Evolutionary conservation across 2,329 filamentous ascomycete genomes (phyloP), one percentile per base, ranked within the genome.

Genomic region (Fusarium paranaense): DNA sequence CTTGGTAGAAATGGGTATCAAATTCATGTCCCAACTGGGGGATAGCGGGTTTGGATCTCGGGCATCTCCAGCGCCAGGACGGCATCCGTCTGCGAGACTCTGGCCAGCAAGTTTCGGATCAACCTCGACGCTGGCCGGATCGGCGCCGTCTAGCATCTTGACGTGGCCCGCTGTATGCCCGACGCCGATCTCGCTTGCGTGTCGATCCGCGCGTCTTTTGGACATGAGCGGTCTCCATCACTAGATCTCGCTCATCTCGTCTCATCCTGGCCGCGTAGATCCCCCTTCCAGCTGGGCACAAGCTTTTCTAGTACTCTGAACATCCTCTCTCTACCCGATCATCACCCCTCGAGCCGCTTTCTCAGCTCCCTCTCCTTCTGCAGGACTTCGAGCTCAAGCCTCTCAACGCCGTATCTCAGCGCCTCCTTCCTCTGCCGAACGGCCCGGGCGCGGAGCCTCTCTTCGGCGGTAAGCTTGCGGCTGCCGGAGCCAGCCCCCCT

Each of bases 391-490:
- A 98, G 81, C 85, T 97, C 94, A 74, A 98, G 83, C 70, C 95
- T 89, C 80, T 97, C 94, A 20, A 98, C 94, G 32, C 94, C 93
- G 85, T 97, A 98, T 81, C 94, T 92, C 76, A 98, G 84, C 59
- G 94, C 90, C 82, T 97, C 95, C 83, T 94, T 96, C 83, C 95
- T 93, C 86, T 95, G 94, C 67, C 90, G 87, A 66, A 97, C 83
- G 72, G 93, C 92, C 77, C 87, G 85, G 3, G 87, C 88, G 22
- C 87, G 82, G 58, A 90, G 79, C 76, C 85, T 86, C 52, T 87
- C 86, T 74, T 87, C 86, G 2, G 83, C 83, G 35, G 90, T 91
- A 70, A 94, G 85, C 78, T 78, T 77, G 65, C 79, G 77, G 65
- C 70, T 73, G 68, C 70, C 76, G 70, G 62, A 77, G 16, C 63